phyloP scores from a whole-genome alignment of 2,329 filamentous ascomycete species.

The Amylocarpus encephaloides region DNA sequence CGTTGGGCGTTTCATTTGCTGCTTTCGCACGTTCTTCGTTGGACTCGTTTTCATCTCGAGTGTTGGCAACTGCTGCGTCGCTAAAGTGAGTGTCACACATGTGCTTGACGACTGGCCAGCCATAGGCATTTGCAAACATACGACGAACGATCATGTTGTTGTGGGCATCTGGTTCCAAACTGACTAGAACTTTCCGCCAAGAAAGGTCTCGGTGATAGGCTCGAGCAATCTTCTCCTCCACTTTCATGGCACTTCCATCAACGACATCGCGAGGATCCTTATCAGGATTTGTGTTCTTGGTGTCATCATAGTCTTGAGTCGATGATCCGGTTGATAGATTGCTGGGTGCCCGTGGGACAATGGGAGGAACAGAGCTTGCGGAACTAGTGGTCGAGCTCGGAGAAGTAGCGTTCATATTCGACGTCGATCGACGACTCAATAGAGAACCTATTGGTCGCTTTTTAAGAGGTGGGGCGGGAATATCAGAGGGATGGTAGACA shows the following conservation, averaged over 20 bases:
- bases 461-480: slow-evolving; percentile 71
- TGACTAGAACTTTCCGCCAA: slow-evolving; percentile 95
- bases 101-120: slow-evolving; percentile 95
- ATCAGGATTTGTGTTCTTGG: slow-evolving; percentile 40
- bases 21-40: slow-evolving; percentile 63
- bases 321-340: slow-evolving; percentile 36
- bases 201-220: slow-evolving; percentile 88
- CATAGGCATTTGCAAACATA: slow-evolving; percentile 95
- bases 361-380: slow-evolving; percentile 16
- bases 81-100: slow-evolving; percentile 91
- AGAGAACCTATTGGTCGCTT: slow-evolving; percentile 36
- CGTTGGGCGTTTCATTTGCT: slow-evolving; percentile 47
- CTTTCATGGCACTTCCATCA: slow-evolving; percentile 68
- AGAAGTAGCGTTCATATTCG: neutral
- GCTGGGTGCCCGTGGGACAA: slow-evolving; percentile 38
- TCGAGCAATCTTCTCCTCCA: slow-evolving; percentile 95
- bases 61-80: slow-evolving; percentile 60
- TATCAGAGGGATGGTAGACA: slow-evolving; percentile 88
- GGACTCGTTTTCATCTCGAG: slow-evolving; percentile 60
- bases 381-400: slow-evolving; percentile 4
- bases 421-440: slow-evolving; percentile 18
- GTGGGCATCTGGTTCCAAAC: slow-evolving; percentile 92
- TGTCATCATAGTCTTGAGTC: slow-evolving; percentile 47
- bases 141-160: slow-evolving; percentile 97
- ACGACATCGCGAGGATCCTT: slow-evolving; percentile 42